Evolutionary conservation across 805 yeast genomes (phyloP).

Genomic region (Wickerhamiella sergipiensis): DNA sequence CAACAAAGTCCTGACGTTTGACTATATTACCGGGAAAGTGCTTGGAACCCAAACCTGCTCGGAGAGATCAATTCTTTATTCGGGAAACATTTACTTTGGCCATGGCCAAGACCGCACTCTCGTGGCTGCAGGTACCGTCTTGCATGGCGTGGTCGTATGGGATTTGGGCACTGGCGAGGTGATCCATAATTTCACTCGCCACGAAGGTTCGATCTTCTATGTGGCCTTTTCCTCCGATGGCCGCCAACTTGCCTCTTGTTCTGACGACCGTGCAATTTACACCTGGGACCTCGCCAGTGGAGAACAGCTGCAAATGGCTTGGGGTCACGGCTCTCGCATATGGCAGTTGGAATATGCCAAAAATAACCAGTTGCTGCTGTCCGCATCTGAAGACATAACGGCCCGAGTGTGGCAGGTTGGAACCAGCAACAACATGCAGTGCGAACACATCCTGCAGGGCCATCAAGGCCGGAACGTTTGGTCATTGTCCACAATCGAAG

Average conservation of each 20-base stretch:
- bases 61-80: constrained; percentile 74
- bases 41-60: constrained; percentile 32
- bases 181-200: constrained; percentile 48
- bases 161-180: constrained; percentile 27
- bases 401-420: constrained; percentile 53
- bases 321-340: constrained; percentile 95
- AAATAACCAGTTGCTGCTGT: constrained; percentile 30
- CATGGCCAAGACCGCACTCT: constrained; percentile 31
- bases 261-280: constrained; percentile 84
- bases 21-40: constrained; percentile 20
- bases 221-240: constrained; percentile 50
- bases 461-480: constrained; percentile 82
- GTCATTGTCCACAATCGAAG: constrained; percentile 36
- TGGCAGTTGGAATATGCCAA: constrained; percentile 62
- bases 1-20: constrained; percentile 41
- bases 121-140: constrained; percentile 85
- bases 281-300: constrained; percentile 56
- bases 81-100: constrained; percentile 53
- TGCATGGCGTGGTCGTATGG: constrained; percentile 82
- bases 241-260: constrained; percentile 56
- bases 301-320: constrained; percentile 54
- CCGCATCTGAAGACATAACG: constrained; percentile 81
- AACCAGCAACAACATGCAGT: constrained; percentile 23
- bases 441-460: constrained; percentile 41
- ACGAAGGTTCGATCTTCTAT: constrained; percentile 86